A percentile compares a stretch with the other conserved stretches of the same genome.
Evolutionary conservation across 2,329 filamentous ascomycete genomes (phyloP).

Genomic region (Hirsutella minnesotensis): DNA sequence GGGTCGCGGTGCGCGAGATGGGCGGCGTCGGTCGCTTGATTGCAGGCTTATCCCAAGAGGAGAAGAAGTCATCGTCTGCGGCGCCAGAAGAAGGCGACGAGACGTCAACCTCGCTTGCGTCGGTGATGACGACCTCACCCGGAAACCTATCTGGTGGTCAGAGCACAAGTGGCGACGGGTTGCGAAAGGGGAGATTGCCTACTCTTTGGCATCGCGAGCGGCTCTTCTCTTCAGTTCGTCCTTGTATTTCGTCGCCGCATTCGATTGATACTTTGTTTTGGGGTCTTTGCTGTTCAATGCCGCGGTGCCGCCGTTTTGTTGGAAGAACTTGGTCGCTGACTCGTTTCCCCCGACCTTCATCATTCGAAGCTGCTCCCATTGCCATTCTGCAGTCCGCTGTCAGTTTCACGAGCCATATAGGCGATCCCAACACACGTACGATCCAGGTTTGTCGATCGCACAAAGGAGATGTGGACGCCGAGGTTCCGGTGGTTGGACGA

Average conservation of each 20-base stretch:
- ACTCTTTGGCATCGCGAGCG: slow-evolving; percentile 75
- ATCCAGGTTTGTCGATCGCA: slow-evolving; percentile 95
- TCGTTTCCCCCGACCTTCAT: slow-evolving; percentile 99
- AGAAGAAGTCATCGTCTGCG: slow-evolving; percentile 93
- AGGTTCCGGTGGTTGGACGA: slow-evolving; percentile 95
- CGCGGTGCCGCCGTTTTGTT: slow-evolving; percentile 86
- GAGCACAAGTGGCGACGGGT: slow-evolving; percentile 3
- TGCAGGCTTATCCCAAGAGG: slow-evolving; percentile 94
- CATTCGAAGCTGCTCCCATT: slow-evolving; percentile 93
- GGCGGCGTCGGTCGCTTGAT: slow-evolving; percentile 96
- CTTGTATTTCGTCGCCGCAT: slow-evolving; percentile 93
- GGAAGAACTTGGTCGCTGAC: slow-evolving; percentile 96
- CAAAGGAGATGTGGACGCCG: slow-evolving; percentile 97
- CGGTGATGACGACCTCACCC: slow-evolving; percentile 72
- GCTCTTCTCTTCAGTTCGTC: slow-evolving; percentile 85
- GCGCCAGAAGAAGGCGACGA: slow-evolving; percentile 71
- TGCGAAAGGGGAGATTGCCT: slow-evolving; percentile 22
- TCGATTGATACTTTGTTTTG: slow-evolving; percentile 93
- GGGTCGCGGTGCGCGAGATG: slow-evolving; percentile 78
- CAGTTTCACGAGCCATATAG: neutral
- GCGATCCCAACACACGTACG: slow-evolving; percentile 46
- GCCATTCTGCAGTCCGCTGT: slow-evolving; percentile 55
- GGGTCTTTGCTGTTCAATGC: slow-evolving; percentile 92
- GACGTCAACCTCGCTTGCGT: slow-evolving; percentile 55
- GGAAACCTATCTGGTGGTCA: slow-evolving; percentile 53